Base-by-base conservation (phyloP, 2,329 filamentous ascomycete genomes). In the Teratosphaeria viscida region DNA sequence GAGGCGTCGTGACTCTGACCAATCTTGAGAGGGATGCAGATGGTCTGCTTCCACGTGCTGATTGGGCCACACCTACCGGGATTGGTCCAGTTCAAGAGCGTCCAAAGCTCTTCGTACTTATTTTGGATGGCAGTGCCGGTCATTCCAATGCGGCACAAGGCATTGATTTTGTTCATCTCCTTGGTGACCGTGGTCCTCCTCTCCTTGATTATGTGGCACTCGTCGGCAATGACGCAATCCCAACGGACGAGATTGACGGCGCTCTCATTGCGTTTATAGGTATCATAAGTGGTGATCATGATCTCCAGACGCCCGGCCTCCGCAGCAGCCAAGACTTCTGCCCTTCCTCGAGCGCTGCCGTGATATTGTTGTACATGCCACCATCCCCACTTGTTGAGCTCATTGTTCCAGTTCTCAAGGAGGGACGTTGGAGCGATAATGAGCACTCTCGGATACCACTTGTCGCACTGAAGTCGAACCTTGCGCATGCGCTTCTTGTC, bases 121-220 rank as follows among this genome's bases (percentile, higher is more conserved):
- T 99, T 99, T 71, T 99, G 94, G 53, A 99, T 96, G 0, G 92
- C 92, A 0, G 94, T 99, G 1, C 94, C 94, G 0, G 92, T 97
- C 8, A 99, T 79, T 0, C 94, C 94, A 62, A 99, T 92, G 37
- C 94, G 84, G 70, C 94, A 97, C 2, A 97, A 81, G 0, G 92
- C 85, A 67, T 99, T 99, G 66, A 97, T 79, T 62, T 92, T 84
- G 67, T 90, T 89, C 87, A 99, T 92, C 0, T 91, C 86, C 68
- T 88, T 84, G 0, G 92, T 94, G 7, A 87, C 88, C 62, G 87
- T 88, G 0, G 92, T 87, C 52, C 77, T 81, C 55, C 82, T 81
- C 65, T 92, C 90, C 75, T 97, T 99, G 70, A 97, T 84, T 43
- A 81, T 80, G 69, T 99, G 94, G 67, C 91, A 96, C 74, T 99